Base-by-base conservation (phyloP, 306 rosid genomes). In the Corylus heterophylla region DNA sequence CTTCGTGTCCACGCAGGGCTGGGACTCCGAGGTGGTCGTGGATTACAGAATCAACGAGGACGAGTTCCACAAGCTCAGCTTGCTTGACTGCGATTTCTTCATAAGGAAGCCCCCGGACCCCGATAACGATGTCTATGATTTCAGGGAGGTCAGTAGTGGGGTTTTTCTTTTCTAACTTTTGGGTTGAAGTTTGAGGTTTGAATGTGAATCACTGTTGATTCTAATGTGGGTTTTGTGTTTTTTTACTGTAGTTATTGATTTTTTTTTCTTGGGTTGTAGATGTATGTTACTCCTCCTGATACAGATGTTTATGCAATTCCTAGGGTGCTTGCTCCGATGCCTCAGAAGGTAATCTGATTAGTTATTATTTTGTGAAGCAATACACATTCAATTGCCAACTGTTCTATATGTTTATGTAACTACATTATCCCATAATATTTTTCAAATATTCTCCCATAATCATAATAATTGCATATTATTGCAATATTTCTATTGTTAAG, bases 251-350 rank as follows among this genome's bases (percentile, higher is more conserved):
- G 7, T 18, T 63, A 14, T 29, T 42, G 12, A 17, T 78, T 49
- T 31, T 70, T 17, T 20, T 31, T 13, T 39, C 42, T 12, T 73
- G 22, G 52, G 35, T 70, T 80, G 78, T 75, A 94, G 98, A 92
- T 92, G 95, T 94, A 94, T 77, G 98, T 92, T 69, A 94, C 98
- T 87, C 97, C 97, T 88, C 98, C 97, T 4, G 97, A 92, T 80
- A 94, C 97, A 50, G 98, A 94, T 85, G 86, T 94, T 77, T 94
- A 94, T 85, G 87, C 97, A 1, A 87, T 94, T 80, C 97, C 98
- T 20, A 92, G 70, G 86, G 90, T 94, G 76, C 92, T 92, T 37
- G 97, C 98, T 87, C 97, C 97, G 76, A 87, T 94, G 98, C 97
- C 97, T 75, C 86, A 84, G 74, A 94, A 94, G 97, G 97, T 94